Base-by-base conservation (phyloP, 1,284 basidiomycete genomes). In the Boletus albobrunnescens region DNA sequence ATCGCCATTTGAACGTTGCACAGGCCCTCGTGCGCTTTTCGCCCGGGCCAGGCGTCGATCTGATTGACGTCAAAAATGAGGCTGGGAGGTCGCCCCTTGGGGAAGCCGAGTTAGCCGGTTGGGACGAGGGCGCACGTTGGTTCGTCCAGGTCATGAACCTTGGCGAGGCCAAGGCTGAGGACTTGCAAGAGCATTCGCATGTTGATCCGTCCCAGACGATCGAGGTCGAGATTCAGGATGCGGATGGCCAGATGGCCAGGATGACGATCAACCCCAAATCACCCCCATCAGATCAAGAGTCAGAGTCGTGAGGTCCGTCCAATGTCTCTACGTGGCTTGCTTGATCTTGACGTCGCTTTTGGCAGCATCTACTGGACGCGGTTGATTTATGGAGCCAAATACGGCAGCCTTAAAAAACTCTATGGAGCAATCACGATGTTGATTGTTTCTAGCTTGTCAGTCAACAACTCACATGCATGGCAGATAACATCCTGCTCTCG, bases 121-220 rank as follows among this genome's bases (percentile, higher is more conserved):
- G 85, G 84, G 80, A 88, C 20, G 87, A 90, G 51, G 88, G 88
- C 16, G 86, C 87, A 13, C 75, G 75, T 52, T 91, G 84, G 84
- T 72, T 91, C 43, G 84, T 88, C 0, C 72, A 79, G 58, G 74
- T 83, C 63, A 90, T 91, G 87, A 77, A 77, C 45, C 67, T 90
- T 1, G 81, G 81, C 14, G 67, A 72, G 3, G 72, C 58, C 19
- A 70, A n/a, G n/a, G n/a, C n/a, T n/a, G n/a, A n/a, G n/a, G n/a
- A n/a, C n/a, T n/a, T n/a, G n/a, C n/a, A n/a, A 17, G 54, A 13
- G 65, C 44, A 14, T 3, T 27, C 44, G 9, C 28, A 22, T 1
- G 20, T 30, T 4, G 59, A 56, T 33, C 41, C 51, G 3, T 49
- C 51, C 4, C 55, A 58, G 2, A 41, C 55, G 23, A 52, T 66